Evolutionary conservation across 2,329 filamentous ascomycete species (phyloP), one percentile per base, ranked within the genome.

Genomic region (Taxawa tesnikishii): DNA sequence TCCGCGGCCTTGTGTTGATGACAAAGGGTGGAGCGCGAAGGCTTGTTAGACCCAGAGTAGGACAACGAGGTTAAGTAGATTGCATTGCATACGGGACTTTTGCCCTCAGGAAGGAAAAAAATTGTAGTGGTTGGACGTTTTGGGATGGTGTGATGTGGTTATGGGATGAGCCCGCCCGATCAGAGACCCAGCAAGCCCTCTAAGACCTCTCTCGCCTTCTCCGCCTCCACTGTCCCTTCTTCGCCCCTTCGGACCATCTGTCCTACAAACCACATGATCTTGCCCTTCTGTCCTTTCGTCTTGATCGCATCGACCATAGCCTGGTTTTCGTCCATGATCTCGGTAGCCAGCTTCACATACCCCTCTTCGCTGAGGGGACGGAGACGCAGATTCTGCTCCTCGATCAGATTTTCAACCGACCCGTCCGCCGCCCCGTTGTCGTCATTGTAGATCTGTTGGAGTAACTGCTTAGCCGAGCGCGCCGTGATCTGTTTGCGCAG

Each of bases 181-280:
- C n/a, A 15, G 7, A 36, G 12, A 5, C 24, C 39, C 29, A 74
- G 55, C 26, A 73, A 43, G 44, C 63, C 57, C 35, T 60, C 59
- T 19, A 80, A 49, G 8, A 70, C 59, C 36, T 58, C 54, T 48
- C 70, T 68, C 7, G 74, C 75, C 44, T 64, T 65, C 35, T 62
- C 60, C 4, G 76, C 69, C 50, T 79, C 73, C 5, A 80, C 67
- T 2, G 69, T 69, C 1, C 74, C 74, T 37, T 73, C 70, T 16
- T 67, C 62, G 16, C 71, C 72, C 38, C 59, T 55, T 27, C 70
- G 61, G 55, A 80, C 74, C 70, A 81, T 78, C 51, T 78, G 70
- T 8, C 77, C 77, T 10, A 82, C 67, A 43, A 81, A 69, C 60
- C 70, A 81, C 44, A 73, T 74, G 5, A 78, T 51, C 51, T 81